Base-by-base conservation (phyloP, 768 basidiomycete genomes). In the Cubamyces lactineus region DNA sequence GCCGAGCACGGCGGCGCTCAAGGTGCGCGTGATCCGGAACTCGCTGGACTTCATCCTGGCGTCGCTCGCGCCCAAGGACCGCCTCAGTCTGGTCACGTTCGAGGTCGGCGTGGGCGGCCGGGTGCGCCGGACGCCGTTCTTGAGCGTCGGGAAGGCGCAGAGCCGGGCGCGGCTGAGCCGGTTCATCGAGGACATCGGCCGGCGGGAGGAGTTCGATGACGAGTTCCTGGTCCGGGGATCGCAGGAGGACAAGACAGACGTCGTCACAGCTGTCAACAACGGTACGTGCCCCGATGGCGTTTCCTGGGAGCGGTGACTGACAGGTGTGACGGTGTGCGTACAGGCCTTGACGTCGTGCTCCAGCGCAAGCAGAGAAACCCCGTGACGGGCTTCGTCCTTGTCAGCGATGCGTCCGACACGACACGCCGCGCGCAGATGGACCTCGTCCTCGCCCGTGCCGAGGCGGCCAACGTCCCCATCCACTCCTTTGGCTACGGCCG, bases 381-480 rank as follows among this genome's bases (percentile, higher is more conserved):
- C 1, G 76, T 96, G 5, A 89, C 94, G 1, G 95, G 95, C 17
- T 91, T 98, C 87, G 77, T 98, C 42, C 84, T 99, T 24, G 88
- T 98, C 63, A 94, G 92, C 71, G 96, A 98, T 70, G 89, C 94
- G 3, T 82, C 92, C 4, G 97, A 98, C 69, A 91, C 87, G 69
- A 94, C 95, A 16, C 85, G 94, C 55, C 87, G 95, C 16, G 94
- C 94, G 23, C 96, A 98, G 74, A 98, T 99, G 94, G 97, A 99
- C 73, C 84, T 99, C 16, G 96, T 98, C 16, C 89, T 98, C 49
- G 96, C 96, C 46, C 89, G 97, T 40, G 91, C 95, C 1, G 97
- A 99, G 71, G 96, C 97, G 13, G 97, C 93, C 30, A 94, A 94
- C 72, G 87, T 97, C 24, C 96, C 97, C 4, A 97, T 99, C 57